phyloP scores from a whole-genome alignment of 2,329 filamentous ascomycete genomes.

The Albifimbria verrucaria region DNA sequence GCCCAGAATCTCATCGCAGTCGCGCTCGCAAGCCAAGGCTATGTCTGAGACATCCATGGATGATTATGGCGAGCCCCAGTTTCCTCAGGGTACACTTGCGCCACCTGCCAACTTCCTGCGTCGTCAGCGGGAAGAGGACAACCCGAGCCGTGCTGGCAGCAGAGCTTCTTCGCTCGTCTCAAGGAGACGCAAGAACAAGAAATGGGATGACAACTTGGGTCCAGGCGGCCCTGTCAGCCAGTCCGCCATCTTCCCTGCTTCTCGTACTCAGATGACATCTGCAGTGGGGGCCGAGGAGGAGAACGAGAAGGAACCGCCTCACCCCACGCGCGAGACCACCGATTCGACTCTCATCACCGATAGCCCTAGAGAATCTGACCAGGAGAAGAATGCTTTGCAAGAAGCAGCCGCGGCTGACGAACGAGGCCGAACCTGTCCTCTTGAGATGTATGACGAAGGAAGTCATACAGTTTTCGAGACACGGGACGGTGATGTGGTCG shows the following conservation, averaged over 20 bases:
- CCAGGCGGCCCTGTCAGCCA: constrained; percentile 85
- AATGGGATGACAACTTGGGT: constrained; percentile 67
- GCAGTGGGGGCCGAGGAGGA: constrained; percentile 16
- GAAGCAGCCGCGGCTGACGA: constrained; percentile 12
- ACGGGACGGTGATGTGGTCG: constrained; percentile 79
- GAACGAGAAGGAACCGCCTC: constrained; percentile 24
- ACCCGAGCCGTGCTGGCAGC: constrained; percentile 48
- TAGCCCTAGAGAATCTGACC: constrained; percentile 28
- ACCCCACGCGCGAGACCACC: constrained; percentile 25
- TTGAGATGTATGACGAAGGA: constrained; percentile 77
- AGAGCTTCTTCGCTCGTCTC: constrained; percentile 58
- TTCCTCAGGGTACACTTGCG: constrained; percentile 68
- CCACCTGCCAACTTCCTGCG: constrained; percentile 78
- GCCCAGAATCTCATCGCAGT: constrained; percentile 64
- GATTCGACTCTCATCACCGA: constrained; percentile 28
- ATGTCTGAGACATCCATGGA: constrained; percentile 76
- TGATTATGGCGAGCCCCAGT: constrained; percentile 56
- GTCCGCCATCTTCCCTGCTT: constrained; percentile 78
- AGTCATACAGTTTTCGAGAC: constrained; percentile 78
- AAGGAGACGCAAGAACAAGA: constrained; percentile 63
- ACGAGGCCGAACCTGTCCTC: constrained; percentile 23
- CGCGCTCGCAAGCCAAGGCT: constrained; percentile 78
- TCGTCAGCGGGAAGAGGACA: constrained; percentile 75
- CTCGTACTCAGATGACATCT: constrained; percentile 23
- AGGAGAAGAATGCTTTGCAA: no score